Evolutionary conservation across 495 filamentous ascomycete genomes (phyloP).

Genomic region (Aspergillus nidulans): DNA sequence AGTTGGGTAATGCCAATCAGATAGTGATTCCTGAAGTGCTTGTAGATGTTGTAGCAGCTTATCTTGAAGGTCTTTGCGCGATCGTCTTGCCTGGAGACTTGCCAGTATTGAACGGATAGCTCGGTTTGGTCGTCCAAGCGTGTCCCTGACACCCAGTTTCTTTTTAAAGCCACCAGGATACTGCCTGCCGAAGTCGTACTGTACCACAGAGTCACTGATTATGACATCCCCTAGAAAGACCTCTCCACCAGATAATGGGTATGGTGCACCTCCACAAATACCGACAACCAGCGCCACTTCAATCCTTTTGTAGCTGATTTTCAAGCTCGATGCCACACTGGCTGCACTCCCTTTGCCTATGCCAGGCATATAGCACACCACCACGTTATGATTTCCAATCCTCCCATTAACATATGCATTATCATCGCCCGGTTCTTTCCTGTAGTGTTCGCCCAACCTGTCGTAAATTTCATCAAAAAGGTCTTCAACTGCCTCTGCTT

Average conservation of each 20-base stretch:
- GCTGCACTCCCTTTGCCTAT: constrained; percentile 35
- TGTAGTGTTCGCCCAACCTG: background rate
- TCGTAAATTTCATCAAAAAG: constrained; percentile 29
- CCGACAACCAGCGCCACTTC: constrained; percentile 22
- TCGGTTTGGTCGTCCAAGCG: constrained; percentile 22
- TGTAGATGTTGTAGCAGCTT: constrained; percentile 10
- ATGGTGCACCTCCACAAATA: too few relatives aligned
- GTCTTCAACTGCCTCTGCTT: constrained; percentile 26
- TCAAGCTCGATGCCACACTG: constrained; percentile 21
- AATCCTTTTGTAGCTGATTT: constrained; percentile 25
- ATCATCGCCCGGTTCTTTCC: constrained; percentile 1
- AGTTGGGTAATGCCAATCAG: constrained; percentile 18
- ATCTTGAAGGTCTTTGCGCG: constrained; percentile 12
- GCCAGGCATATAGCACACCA: constrained; percentile 25
- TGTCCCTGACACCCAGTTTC: constrained; percentile 27
- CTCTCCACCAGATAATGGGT: constrained; percentile 7
- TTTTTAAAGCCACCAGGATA: constrained; percentile 21
- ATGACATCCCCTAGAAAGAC: constrained; percentile 43
- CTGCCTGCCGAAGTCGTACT: constrained; percentile 37
- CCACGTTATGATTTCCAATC: constrained; percentile 36
- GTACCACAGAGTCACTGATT: constrained; percentile 34
- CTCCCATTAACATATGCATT: too few relatives aligned
- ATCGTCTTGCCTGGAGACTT: constrained; percentile 14
- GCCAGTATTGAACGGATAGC: constrained; percentile 27
- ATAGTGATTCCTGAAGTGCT: background rate